phyloP scores from a whole-genome alignment of 2,329 filamentous ascomycete genomes.

The Dactylellina drechsleri region DNA sequence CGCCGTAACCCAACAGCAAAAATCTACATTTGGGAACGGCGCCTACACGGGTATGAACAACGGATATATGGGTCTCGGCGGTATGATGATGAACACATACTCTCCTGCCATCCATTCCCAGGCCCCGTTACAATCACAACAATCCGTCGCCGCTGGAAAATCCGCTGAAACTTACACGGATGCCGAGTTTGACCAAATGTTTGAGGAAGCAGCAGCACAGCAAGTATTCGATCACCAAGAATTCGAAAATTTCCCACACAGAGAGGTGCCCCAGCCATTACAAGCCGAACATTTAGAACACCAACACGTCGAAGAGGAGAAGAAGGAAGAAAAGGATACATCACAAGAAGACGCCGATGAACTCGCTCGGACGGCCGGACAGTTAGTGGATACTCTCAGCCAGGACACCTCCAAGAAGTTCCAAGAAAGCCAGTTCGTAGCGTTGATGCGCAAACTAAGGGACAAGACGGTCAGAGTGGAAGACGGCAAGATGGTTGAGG shows the following conservation, averaged over 20 bases:
- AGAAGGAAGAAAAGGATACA: constrained; percentile 59
- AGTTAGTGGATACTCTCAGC: constrained; percentile 75
- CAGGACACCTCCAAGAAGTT: constrained; percentile 79
- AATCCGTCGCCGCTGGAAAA: constrained; percentile 7
- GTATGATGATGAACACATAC: constrained; percentile 3
- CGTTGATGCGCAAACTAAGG: constrained; percentile 78
- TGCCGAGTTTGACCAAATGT: constrained; percentile 54
- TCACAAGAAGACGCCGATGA: constrained; percentile 70
- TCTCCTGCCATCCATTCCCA: not conserved
- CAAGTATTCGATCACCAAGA: constrained; percentile 13
- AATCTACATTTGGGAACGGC: not conserved
- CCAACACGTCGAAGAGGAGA: constrained; percentile 42
- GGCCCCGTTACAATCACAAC: not conserved
- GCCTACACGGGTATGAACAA: constrained; percentile 21
- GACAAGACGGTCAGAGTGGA: constrained; percentile 77
- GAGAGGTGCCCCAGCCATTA: constrained; percentile 26
- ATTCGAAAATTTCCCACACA: constrained; percentile 31
- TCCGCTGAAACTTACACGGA: constrained; percentile 28
- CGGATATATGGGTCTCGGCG: constrained; percentile 1
- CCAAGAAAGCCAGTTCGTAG: constrained; percentile 78
- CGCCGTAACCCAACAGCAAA: constrained; percentile 13
- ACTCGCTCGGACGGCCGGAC: constrained; percentile 75
- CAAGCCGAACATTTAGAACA: not conserved
- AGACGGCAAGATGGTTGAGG: constrained; percentile 73
- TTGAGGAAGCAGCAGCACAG: constrained; percentile 43